These are phyloP conservation scores for Sechiopsis laciniata DNA, from an alignment of 306 rosid genomes.

Conservation along the genomic window DNA sequence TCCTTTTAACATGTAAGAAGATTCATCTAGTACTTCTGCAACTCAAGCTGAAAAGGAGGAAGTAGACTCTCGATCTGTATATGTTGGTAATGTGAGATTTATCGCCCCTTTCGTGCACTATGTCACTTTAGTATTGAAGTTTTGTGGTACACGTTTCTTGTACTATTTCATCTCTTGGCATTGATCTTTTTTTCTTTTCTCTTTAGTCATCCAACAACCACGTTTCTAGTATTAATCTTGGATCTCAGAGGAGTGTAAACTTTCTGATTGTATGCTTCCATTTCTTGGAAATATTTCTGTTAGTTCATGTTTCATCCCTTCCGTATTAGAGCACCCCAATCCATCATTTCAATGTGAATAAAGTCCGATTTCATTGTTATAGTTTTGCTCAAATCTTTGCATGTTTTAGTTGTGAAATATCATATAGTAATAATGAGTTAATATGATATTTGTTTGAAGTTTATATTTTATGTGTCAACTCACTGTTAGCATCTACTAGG, in stretches of 20 bases:
- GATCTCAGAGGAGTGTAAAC: not conserved
- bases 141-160: not conserved
- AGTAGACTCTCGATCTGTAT: conserved; percentile 88
- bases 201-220: not conserved
- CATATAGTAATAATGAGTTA: not conserved
- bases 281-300: too few relatives aligned
- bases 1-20: conserved; percentile 42
- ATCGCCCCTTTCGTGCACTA: conserved; percentile 19
- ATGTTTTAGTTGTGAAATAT: not conserved
- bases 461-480: not conserved
- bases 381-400: not conserved
- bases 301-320: too few relatives aligned
- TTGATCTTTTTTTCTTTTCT: not conserved
- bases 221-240: not conserved
- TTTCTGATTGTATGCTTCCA: not conserved
- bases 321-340: too few relatives aligned
- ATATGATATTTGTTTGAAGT: not conserved
- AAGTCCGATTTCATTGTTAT: not conserved
- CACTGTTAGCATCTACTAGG: not conserved
- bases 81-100: conserved; percentile 93
- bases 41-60: conserved; percentile 98
- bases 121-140: not conserved
- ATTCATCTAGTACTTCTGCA: conserved; percentile 65
- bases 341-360: too few relatives aligned
- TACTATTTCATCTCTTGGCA: not conserved